Evolutionary conservation across 345 rosid species (phyloP).

Genomic region (Isatis tinctoria): DNA sequence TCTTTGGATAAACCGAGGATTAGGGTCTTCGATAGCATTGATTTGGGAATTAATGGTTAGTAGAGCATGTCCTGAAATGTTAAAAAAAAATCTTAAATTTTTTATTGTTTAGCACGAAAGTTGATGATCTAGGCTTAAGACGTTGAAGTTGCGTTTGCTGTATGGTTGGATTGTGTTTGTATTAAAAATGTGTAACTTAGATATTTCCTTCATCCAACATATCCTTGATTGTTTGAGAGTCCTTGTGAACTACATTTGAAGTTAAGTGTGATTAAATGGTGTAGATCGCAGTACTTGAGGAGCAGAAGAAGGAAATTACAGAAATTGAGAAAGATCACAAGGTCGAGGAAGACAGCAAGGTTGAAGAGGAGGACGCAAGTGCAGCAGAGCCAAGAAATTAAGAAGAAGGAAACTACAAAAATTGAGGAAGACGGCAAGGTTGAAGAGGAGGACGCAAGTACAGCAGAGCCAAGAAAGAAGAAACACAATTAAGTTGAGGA

Average conservation of each 20-base stretch:
- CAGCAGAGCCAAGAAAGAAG: slow-evolving; percentile 37
- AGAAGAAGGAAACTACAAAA: slow-evolving; percentile 30
- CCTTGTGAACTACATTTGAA: slow-evolving; percentile 12
- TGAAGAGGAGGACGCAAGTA: slow-evolving; percentile 30
- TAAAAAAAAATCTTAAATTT: not conserved
- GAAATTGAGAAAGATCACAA: slow-evolving; percentile 54
- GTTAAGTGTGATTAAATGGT: slow-evolving; percentile 23
- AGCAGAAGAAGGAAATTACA: slow-evolving; percentile 47
- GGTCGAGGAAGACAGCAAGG: slow-evolving; percentile 35
- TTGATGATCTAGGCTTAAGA: not conserved
- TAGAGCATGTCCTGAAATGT: not conserved
- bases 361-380: slow-evolving; percentile 21
- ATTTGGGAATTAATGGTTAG: not conserved
- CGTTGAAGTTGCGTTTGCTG: not conserved
- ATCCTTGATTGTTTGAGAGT: not conserved
- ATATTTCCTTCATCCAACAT: not conserved
- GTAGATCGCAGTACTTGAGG: slow-evolving; percentile 77
- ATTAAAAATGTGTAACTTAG: not conserved
- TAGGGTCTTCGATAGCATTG: not conserved
- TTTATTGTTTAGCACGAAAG: not conserved
- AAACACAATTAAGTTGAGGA: slow-evolving; percentile 43
- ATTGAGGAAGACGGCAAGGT: slow-evolving; percentile 33
- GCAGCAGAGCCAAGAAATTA: too few species aligned
- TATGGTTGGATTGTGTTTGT: not conserved
- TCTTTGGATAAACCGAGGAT: not conserved